Percentiles rank a stretch among this genome's conserved stretches.
Conservation (phyloP, 345 rosid genomes). For the thale cress (Arabidopsis thaliana) region DNA sequence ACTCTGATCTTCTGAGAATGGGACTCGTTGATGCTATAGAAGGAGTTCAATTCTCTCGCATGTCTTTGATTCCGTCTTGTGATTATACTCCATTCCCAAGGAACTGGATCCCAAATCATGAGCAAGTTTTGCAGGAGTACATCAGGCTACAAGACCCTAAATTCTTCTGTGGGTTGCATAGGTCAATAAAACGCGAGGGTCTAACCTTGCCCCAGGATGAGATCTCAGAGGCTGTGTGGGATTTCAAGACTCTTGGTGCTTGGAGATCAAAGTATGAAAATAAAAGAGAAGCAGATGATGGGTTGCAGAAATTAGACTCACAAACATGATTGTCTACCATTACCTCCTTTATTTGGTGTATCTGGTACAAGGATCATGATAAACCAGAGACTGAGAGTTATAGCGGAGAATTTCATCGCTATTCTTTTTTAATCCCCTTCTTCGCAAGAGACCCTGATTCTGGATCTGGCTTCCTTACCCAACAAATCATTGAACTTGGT, state of each 20-base stretch:
- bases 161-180: slow-evolving; percentile 73
- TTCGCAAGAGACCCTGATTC: not conserved
- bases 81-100: slow-evolving; percentile 92
- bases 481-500: slow-evolving; percentile 28
- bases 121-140: slow-evolving; percentile 76
- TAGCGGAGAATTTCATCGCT: not conserved
- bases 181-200: slow-evolving; percentile 64
- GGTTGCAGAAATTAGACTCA: slow-evolving; percentile 28
- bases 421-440: not conserved
- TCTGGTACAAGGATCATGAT: slow-evolving; percentile 22
- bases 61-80: slow-evolving; percentile 90
- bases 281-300: slow-evolving; percentile 47
- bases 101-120: slow-evolving; percentile 91
- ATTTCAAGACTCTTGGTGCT: slow-evolving; percentile 82
- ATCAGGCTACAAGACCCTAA: slow-evolving; percentile 82
- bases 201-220: slow-evolving; percentile 86
- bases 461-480: slow-evolving; percentile 13
- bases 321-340: slow-evolving; percentile 26
- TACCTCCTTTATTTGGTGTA: slow-evolving; percentile 1
- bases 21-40: slow-evolving; percentile 94
- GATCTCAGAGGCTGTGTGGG: slow-evolving; percentile 85
- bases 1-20: slow-evolving; percentile 94
- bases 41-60: slow-evolving; percentile 91
- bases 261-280: slow-evolving; percentile 52
- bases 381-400: slow-evolving; percentile 15